Evolutionary conservation across 2,329 filamentous ascomycete species (phyloP).

Genomic region (Xylaria sp.): DNA sequence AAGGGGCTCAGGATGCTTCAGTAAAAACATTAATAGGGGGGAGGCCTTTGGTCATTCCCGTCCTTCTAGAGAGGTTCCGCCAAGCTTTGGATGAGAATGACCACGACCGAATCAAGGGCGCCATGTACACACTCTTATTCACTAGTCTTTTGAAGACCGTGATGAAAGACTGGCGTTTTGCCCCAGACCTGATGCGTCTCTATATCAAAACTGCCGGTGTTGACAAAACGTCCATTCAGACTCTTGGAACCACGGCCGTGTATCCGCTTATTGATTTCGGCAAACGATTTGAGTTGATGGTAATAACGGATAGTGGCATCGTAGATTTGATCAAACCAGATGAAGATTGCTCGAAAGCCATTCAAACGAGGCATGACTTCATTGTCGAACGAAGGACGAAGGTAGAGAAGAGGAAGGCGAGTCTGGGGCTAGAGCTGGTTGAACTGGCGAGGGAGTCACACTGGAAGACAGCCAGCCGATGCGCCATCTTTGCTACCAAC

Average conservation of each 20-base stretch:
- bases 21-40: conserved; percentile 90
- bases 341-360: conserved; percentile 65
- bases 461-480: conserved; percentile 94
- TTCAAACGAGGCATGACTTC: conserved; percentile 71
- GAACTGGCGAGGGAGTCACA: conserved; percentile 79
- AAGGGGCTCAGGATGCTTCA: conserved; percentile 90
- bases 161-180: conserved; percentile 91
- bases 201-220: conserved; percentile 90
- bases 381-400: conserved; percentile 75
- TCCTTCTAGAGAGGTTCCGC: conserved; percentile 79
- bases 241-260: conserved; percentile 78
- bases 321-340: conserved; percentile 74
- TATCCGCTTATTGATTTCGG: conserved; percentile 93
- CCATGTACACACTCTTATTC: conserved; percentile 87
- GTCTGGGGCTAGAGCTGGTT: conserved; percentile 81
- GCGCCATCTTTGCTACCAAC: conserved; percentile 88
- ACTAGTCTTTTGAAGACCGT: conserved; percentile 88
- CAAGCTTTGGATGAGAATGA: conserved; percentile 80
- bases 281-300: conserved; percentile 83
- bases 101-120: conserved; percentile 91
- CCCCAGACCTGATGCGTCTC: conserved; percentile 83
- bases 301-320: conserved; percentile 75
- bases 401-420: conserved; percentile 84
- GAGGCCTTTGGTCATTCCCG: conserved; percentile 85
- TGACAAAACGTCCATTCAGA: conserved; percentile 94